phyloP scores from a whole-genome alignment of 495 filamentous ascomycete genomes.

The Hypoxylon subgilvum region DNA sequence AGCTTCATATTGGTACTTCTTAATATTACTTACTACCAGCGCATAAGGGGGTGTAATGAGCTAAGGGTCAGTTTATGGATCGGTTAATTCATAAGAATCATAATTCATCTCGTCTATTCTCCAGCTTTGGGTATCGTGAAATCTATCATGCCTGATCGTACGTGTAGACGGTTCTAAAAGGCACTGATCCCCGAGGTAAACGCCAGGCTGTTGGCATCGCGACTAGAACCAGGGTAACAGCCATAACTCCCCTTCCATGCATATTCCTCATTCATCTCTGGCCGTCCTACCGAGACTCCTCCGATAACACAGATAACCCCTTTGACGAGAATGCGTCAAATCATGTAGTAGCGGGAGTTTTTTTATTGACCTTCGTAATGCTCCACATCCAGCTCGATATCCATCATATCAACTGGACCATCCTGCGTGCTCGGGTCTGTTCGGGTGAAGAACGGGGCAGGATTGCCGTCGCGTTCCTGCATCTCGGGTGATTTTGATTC shows the following conservation, averaged over 20 bases:
- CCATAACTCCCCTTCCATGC: neutral
- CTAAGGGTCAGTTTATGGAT: too few relatives aligned
- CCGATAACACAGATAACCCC: neutral
- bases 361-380: slow-evolving; percentile 19
- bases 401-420: slow-evolving; percentile 30
- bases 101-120: slow-evolving; percentile 14
- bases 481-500: slow-evolving; percentile 44
- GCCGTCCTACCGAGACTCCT: too few relatives aligned
- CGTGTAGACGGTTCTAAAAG: neutral
- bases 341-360: neutral
- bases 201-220: too few relatives aligned
- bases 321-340: neutral
- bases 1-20: too few relatives aligned
- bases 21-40: too few relatives aligned
- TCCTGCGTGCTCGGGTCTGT: slow-evolving; percentile 11
- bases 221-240: too few relatives aligned
- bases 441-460: slow-evolving; percentile 29
- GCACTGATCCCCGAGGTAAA: too few relatives aligned
- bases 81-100: too few relatives aligned
- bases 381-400: slow-evolving; percentile 36
- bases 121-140: slow-evolving; percentile 27
- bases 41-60: too few relatives aligned
- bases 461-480: slow-evolving; percentile 41
- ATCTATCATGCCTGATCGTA: slow-evolving; percentile 14
- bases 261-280: neutral